Evolutionary conservation across 495 filamentous ascomycete genomes (phyloP).

Genomic region (Staphylotrichum tortipilum): DNA sequence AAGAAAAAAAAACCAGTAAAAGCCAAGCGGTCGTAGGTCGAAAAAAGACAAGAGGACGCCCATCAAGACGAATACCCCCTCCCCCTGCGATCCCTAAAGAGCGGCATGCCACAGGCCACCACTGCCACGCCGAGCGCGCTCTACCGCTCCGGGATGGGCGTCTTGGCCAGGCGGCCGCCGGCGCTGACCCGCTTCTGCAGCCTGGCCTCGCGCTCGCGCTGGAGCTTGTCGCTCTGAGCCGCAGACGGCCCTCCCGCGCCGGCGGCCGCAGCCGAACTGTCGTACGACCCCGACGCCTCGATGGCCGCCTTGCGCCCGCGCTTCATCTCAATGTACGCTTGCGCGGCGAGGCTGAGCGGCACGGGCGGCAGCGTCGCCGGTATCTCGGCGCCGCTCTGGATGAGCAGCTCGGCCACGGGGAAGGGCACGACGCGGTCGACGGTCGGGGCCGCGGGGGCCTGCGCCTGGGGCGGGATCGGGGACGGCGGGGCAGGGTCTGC

Average conservation of each 20-base stretch:
- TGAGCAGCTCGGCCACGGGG: constrained; percentile 80
- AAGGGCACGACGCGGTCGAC: constrained; percentile 48
- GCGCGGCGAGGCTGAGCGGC: constrained; percentile 59
- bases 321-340: constrained; percentile 79
- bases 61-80: constrained; percentile 2
- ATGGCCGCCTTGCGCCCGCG: constrained; percentile 41
- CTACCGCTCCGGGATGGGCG: constrained; percentile 49
- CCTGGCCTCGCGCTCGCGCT: constrained; percentile 44
- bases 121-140: constrained; percentile 17
- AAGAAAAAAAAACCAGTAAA: neutral
- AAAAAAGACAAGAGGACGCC: neutral
- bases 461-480: constrained; percentile 23
- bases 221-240: constrained; percentile 31
- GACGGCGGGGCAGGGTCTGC: constrained; percentile 77
- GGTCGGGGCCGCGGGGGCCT: constrained; percentile 15
- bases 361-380: constrained; percentile 45
- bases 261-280: neutral
- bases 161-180: constrained; percentile 50
- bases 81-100: neutral
- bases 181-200: constrained; percentile 57
- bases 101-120: constrained; percentile 21
- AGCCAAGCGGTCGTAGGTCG: neutral
- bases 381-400: constrained; percentile 91
- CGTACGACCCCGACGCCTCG: constrained; percentile 28
- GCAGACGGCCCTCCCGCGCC: neutral